These are phyloP conservation scores for Aspergillus flavus DNA, from an alignment of 2,329 filamentous ascomycete species.

Conservation along the genomic window DNA sequence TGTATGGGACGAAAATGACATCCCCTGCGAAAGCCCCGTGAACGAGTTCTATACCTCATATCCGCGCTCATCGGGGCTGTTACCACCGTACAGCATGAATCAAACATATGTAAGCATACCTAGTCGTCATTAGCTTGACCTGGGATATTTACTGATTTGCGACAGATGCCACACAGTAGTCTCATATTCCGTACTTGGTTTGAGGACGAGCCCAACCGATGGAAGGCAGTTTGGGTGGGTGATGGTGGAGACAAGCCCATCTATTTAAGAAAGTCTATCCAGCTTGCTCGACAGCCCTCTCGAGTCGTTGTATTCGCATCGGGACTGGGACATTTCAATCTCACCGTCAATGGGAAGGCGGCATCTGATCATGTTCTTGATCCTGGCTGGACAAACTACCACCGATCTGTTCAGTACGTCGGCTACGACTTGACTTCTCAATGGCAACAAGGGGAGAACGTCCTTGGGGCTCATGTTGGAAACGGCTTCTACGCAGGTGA, in stretches of 20 bases:
- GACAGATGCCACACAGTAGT: conserved; percentile 25
- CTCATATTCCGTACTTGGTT: conserved; percentile 30
- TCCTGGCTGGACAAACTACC: conserved; percentile 30
- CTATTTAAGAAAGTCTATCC: conserved; percentile 25
- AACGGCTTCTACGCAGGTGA: conserved; percentile 52
- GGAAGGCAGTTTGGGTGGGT: conserved; percentile 31
- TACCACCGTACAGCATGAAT: conserved; percentile 30
- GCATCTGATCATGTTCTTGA: conserved; percentile 27
- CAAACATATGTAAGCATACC: conserved; percentile 21
- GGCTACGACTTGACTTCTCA: conserved; percentile 46
- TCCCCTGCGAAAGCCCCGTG: conserved; percentile 13
- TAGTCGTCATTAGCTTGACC: neutral
- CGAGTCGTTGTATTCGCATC: conserved; percentile 26
- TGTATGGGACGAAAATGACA: conserved; percentile 22
- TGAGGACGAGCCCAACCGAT: conserved; percentile 25
- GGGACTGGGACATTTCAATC: conserved; percentile 28
- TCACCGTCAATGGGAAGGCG: conserved; percentile 22
- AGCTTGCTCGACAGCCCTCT: conserved; percentile 9
- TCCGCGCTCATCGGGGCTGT: conserved; percentile 20
- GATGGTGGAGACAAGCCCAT: conserved; percentile 29
- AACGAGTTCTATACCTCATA: conserved; percentile 29
- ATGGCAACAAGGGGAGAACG: conserved; percentile 36
- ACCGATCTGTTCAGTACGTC: conserved; percentile 40
- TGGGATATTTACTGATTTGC: neutral
- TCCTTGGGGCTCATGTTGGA: conserved; percentile 43